Conservation (phyloP, 768 basidiomycete genomes). For the Termitomyces sp. region DNA sequence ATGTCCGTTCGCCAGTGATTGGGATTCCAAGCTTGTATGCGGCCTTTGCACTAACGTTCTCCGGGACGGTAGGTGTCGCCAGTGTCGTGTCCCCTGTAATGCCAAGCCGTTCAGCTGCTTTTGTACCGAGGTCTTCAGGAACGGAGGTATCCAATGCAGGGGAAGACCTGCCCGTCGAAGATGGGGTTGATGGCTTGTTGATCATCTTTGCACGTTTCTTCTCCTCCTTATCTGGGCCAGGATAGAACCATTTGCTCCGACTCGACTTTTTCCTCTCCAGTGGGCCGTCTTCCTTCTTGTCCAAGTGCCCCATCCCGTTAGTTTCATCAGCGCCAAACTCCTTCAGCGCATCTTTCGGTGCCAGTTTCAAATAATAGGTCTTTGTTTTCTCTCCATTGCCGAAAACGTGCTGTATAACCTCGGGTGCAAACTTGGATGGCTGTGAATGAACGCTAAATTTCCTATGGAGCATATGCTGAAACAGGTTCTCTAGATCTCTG, state of each 20-base stretch:
- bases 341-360: conserved; percentile 29
- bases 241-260: conserved; percentile 27
- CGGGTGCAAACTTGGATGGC: conserved; percentile 45
- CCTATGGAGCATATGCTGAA: conserved; percentile 50
- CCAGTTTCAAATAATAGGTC: conserved; percentile 52
- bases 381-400: conserved; percentile 42
- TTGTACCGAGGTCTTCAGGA: conserved; percentile 20
- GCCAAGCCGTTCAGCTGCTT: conserved; percentile 23
- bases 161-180: conserved; percentile 18
- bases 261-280: conserved; percentile 26
- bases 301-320: not conserved
- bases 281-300: conserved; percentile 17
- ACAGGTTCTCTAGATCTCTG: conserved; percentile 50
- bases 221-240: conserved; percentile 32
- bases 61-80: conserved; percentile 18
- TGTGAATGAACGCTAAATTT: conserved; percentile 49
- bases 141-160: conserved; percentile 14
- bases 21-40: conserved; percentile 32
- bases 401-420: conserved; percentile 44
- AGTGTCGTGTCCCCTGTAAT: conserved; percentile 18
- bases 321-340: not conserved
- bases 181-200: conserved; percentile 11
- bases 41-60: conserved; percentile 28
- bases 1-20: conserved; percentile 4
- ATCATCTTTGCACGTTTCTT: conserved; percentile 21